Conservation (phyloP, 805 yeast species). For the Starmerella vaccinii region DNA sequence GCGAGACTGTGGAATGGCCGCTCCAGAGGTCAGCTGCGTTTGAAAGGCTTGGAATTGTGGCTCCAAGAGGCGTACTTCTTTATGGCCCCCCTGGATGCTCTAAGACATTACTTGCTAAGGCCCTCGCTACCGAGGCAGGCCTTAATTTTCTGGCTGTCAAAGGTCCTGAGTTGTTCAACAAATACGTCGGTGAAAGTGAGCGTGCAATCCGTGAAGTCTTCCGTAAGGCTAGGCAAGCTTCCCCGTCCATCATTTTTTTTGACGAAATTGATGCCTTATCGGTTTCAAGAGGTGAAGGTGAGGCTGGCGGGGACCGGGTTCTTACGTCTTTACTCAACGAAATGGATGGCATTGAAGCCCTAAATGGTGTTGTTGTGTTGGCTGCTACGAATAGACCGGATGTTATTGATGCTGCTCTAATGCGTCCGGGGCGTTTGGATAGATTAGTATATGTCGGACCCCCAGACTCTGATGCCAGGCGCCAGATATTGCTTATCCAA, state of each 20-base stretch:
- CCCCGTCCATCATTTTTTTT: constrained; percentile 88
- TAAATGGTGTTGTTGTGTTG: constrained; percentile 83
- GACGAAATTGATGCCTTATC: constrained; percentile 96
- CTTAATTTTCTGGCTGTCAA: constrained; percentile 87
- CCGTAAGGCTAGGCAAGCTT: constrained; percentile 85
- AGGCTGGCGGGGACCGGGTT: constrained; percentile 66
- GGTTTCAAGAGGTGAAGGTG: constrained; percentile 53
- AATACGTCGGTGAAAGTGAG: constrained; percentile 93
- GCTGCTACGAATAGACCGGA: constrained; percentile 97
- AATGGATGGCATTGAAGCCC: constrained; percentile 93
- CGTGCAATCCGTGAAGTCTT: constrained; percentile 87
- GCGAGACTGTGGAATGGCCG: constrained; percentile 88
- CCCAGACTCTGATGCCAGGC: constrained; percentile 72
- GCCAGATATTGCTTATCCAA: constrained; percentile 64
- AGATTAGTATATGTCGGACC: constrained; percentile 88
- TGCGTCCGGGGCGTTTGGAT: constrained; percentile 93
- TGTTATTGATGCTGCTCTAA: constrained; percentile 79
- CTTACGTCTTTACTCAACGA: constrained; percentile 85
- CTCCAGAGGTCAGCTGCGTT: constrained; percentile 72
- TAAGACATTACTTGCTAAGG: constrained; percentile 88
- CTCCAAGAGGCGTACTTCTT: constrained; percentile 86
- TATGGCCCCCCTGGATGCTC: constrained; percentile 99
- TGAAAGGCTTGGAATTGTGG: constrained; percentile 61
- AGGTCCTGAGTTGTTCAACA: constrained; percentile 92
- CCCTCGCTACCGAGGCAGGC: constrained; percentile 91